Evolutionary conservation across 176 grass and related monocot species (phyloP).

Genomic region (Coix lacrymajobi): DNA sequence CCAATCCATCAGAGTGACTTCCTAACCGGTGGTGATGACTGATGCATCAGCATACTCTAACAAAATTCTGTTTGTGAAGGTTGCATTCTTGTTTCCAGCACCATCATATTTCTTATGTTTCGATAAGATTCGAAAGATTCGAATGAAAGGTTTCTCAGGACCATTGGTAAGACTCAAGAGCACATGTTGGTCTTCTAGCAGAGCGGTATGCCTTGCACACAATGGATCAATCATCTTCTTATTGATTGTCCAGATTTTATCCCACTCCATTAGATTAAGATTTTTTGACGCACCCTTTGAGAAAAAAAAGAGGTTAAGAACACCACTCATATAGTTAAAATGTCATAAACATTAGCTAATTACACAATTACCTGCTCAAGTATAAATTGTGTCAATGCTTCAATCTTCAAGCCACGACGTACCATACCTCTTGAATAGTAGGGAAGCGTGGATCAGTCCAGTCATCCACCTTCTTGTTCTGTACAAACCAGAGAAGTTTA

Average conservation of each 20-base stretch:
- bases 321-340: not conserved
- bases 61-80: slow-evolving; percentile 71
- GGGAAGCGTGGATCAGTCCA: slow-evolving; percentile 92
- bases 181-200: slow-evolving; percentile 53
- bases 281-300: slow-evolving; percentile 88
- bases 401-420: slow-evolving; percentile 80
- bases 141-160: slow-evolving; percentile 54
- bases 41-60: slow-evolving; percentile 72
- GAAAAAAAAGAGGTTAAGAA: slow-evolving; percentile 14
- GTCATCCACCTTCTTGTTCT: slow-evolving; percentile 79
- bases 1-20: slow-evolving; percentile 97
- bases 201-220: slow-evolving; percentile 76
- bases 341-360: slow-evolving; percentile 5
- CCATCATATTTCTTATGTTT: slow-evolving; percentile 91
- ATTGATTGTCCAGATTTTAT: slow-evolving; percentile 96
- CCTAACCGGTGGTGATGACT: slow-evolving; percentile 53
- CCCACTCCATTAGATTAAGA: slow-evolving; percentile 97
- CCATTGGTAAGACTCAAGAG: slow-evolving; percentile 70
- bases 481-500: slow-evolving; percentile 92
- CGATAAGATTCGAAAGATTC: slow-evolving; percentile 70
- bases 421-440: slow-evolving; percentile 92
- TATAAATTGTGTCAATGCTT: slow-evolving; percentile 89
- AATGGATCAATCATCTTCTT: slow-evolving; percentile 89
- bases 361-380: slow-evolving; percentile 61
- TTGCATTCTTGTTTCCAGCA: slow-evolving; percentile 84